Conservation (phyloP, 2,329 filamentous ascomycete genomes). For the Immersiporthe knoxdaviesiana region DNA sequence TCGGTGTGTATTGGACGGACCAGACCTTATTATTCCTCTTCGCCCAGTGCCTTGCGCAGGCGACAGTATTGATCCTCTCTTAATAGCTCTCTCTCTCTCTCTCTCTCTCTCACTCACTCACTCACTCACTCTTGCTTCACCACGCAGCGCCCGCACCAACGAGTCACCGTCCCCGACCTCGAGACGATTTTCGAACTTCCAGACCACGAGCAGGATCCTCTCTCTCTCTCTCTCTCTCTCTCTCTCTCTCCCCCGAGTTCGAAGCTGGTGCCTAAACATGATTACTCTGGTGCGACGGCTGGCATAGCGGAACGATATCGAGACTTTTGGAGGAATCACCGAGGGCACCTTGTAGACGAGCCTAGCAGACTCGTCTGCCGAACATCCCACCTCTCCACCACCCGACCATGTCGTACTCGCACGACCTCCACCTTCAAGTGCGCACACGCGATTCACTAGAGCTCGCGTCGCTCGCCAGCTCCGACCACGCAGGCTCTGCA, state of each 20-base stretch:
- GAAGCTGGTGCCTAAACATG: slow-evolving; percentile 23
- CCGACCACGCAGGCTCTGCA: slow-evolving; percentile 63
- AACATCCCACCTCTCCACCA: slow-evolving; percentile 23
- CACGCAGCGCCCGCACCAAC: slow-evolving; percentile 4
- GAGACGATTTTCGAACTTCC: not conserved
- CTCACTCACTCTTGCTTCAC: too few relatives aligned
- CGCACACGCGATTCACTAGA: slow-evolving; percentile 87
- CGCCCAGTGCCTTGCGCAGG: not conserved
- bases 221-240: too few relatives aligned
- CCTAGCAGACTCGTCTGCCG: slow-evolving; percentile 16
- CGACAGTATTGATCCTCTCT: not conserved
- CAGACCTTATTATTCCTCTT: not conserved
- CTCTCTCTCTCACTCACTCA: too few relatives aligned
- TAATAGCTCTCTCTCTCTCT: not conserved
- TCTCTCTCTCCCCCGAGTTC: too few relatives aligned
- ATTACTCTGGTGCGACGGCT: slow-evolving; percentile 7
- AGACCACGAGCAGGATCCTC: not conserved
- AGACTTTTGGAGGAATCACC: slow-evolving; percentile 16
- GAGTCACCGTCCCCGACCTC: not conserved
- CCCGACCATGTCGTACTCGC: slow-evolving; percentile 46
- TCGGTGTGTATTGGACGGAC: not conserved
- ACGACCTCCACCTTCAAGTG: slow-evolving; percentile 48
- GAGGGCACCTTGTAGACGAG: slow-evolving; percentile 13
- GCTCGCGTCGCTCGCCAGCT: slow-evolving; percentile 91
- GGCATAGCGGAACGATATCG: slow-evolving; percentile 18